Evolutionary conservation across 2,329 filamentous ascomycete genomes (phyloP).

Genomic region (Teratosphaeriaceae sp.): DNA sequence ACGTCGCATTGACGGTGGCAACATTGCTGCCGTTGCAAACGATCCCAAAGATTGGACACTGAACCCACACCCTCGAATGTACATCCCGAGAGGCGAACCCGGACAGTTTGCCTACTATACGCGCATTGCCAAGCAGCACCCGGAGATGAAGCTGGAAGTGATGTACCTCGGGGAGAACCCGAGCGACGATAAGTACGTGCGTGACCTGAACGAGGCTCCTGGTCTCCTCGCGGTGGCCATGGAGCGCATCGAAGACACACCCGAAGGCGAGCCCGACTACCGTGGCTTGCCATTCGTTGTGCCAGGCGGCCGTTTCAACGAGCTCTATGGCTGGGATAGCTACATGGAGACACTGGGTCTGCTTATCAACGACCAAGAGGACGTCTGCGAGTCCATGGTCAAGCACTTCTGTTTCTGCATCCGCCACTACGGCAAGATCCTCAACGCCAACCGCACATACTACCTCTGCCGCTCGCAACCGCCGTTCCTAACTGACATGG

Average conservation of each 20-base stretch:
- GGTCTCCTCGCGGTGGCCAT: constrained; percentile 87
- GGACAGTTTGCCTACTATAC: constrained; percentile 88
- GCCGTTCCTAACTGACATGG: constrained; percentile 96
- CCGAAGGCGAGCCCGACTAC: constrained; percentile 63
- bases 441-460: constrained; percentile 94
- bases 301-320: constrained; percentile 94
- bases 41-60: constrained; percentile 96
- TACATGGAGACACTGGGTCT: constrained; percentile 96
- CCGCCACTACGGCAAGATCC: constrained; percentile 94
- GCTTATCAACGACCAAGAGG: constrained; percentile 73
- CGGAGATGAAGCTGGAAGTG: constrained; percentile 83
- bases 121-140: constrained; percentile 67
- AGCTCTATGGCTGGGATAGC: constrained; percentile 97
- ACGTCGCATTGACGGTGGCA: constrained; percentile 79
- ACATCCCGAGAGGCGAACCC: constrained; percentile 75
- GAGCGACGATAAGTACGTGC: constrained; percentile 69
- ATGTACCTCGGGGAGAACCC: constrained; percentile 61
- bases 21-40: constrained; percentile 74
- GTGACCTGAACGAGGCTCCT: constrained; percentile 77
- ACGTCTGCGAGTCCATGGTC: constrained; percentile 91
- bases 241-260: constrained; percentile 58
- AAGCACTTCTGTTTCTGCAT: constrained; percentile 97
- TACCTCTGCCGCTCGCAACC: constrained; percentile 93
- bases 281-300: constrained; percentile 91
- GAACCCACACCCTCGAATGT: constrained; percentile 84